Evolutionary conservation across 192 early-diverging fungal genomes (phyloP).

Genomic region (Pilobolus umbonatus): DNA sequence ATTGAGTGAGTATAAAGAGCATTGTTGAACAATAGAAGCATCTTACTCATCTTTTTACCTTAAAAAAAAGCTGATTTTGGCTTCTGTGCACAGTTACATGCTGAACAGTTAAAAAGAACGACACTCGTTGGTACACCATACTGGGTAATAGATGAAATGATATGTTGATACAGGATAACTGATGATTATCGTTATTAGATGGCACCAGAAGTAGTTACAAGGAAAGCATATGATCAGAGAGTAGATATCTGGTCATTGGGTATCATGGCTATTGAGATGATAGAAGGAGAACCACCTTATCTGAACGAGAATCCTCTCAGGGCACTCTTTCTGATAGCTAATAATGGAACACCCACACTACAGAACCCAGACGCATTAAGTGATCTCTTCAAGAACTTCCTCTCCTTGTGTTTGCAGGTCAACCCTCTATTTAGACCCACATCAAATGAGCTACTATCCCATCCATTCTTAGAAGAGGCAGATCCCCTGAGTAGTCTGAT

Average conservation of each 20-base stretch:
- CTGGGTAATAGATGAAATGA: conserved; percentile 45
- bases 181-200: conserved; percentile 35
- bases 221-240: conserved; percentile 73
- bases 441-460: conserved; percentile 52
- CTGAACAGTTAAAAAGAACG: conserved; percentile 66
- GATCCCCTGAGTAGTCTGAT: conserved; percentile 54
- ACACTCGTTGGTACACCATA: conserved; percentile 82
- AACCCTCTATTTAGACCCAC: conserved; percentile 55
- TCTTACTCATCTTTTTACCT: conserved; percentile 1
- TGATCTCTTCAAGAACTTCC: conserved; percentile 54
- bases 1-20: conserved; percentile 38
- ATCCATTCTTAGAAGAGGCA: conserved; percentile 53
- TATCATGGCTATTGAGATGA: conserved; percentile 76
- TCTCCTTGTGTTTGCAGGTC: conserved; percentile 52
- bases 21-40: background rate
- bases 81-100: conserved; percentile 79
- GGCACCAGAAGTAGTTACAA: conserved; percentile 85
- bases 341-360: conserved; percentile 71
- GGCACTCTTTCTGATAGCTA: conserved; percentile 71
- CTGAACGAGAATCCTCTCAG: conserved; percentile 64
- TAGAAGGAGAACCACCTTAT: conserved; percentile 75
- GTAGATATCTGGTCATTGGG: conserved; percentile 74
- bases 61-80: conserved; percentile 69
- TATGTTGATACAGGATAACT: background rate
- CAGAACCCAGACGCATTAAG: conserved; percentile 56